Percentiles rank a stretch among this genome's conserved stretches.
Evolutionary conservation across 1,139 yeast genomes (phyloP).

Genomic region (Debaryomyces psychrophilus): DNA sequence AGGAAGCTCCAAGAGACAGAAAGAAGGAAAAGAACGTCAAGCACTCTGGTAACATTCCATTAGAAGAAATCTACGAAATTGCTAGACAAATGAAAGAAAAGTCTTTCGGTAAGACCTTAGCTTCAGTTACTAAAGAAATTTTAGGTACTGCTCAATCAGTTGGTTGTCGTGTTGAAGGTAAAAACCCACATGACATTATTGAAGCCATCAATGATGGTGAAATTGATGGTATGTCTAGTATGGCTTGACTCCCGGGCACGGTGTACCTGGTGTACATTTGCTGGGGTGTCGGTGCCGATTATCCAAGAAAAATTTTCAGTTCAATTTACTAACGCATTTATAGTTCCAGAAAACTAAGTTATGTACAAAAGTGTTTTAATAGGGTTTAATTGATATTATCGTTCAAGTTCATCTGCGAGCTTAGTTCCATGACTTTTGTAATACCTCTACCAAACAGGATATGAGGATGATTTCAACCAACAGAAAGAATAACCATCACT

Average conservation of each 20-base stretch:
- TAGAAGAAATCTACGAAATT: conserved; percentile 94
- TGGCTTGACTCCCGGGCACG: background rate
- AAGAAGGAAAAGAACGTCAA: conserved; percentile 99
- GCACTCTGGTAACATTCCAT: conserved; percentile 98
- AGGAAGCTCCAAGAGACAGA: conserved; percentile 99
- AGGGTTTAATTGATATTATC: conserved; percentile 36
- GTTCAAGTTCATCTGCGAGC: conserved; percentile 8
- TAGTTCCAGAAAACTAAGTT: conserved; percentile 79
- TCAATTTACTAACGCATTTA: conserved; percentile 13
- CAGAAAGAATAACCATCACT: background rate
- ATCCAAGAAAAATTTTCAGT: conserved; percentile 3
- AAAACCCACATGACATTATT: conserved; percentile 98
- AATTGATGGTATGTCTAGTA: conserved; percentile 55
- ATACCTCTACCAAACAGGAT: conserved; percentile 8
- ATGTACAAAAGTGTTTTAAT: conserved; percentile 41
- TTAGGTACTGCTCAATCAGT: conserved; percentile 99
- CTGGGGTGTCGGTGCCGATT: background rate
- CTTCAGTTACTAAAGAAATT: conserved; percentile 97
- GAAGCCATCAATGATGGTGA: conserved; percentile 98
- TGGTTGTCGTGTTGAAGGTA: conserved; percentile 98
- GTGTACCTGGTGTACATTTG: conserved; percentile 8
- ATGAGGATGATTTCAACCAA: conserved; percentile 3
- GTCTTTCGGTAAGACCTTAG: conserved; percentile 97
- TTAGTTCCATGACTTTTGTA: conserved; percentile 8
- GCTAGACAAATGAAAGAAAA: conserved; percentile 98